phyloP scores from a whole-genome alignment of 1,284 basidiomycete species.

The Cryptococcus depauperatus region DNA sequence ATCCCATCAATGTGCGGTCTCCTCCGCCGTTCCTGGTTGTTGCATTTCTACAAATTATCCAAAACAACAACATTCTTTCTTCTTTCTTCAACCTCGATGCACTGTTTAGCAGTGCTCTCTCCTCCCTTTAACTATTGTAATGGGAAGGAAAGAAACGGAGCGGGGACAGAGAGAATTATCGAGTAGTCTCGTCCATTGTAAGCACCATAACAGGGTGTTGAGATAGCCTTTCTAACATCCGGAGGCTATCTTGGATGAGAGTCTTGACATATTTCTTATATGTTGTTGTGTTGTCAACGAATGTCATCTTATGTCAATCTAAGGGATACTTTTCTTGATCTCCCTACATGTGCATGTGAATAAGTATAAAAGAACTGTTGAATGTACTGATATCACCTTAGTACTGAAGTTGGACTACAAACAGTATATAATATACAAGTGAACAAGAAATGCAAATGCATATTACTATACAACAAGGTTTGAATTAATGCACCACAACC shows the following conservation, averaged over 20 bases:
- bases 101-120: conserved; percentile 21
- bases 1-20: neutral
- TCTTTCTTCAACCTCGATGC: conserved; percentile 23
- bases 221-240: too few relatives aligned
- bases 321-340: too few relatives aligned
- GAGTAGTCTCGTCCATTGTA: too few relatives aligned
- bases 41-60: too few relatives aligned
- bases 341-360: too few relatives aligned
- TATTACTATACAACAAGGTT: neutral
- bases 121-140: conserved; percentile 4
- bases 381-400: too few relatives aligned
- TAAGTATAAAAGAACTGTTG: too few relatives aligned
- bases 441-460: conserved; percentile 1
- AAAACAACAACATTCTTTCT: neutral
- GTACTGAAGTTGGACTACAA: too few relatives aligned
- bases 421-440: too few relatives aligned
- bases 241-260: neutral
- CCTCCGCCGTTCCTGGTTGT: neutral
- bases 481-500: too few relatives aligned
- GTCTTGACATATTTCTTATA: neutral
- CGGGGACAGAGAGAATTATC: conserved; percentile 20
- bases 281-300: neutral
- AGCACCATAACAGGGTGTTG: too few relatives aligned
- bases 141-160: conserved; percentile 33
- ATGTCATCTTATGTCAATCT: too few relatives aligned